Base-by-base conservation (phyloP, 1,284 basidiomycete genomes). In the Apiotrichum veenhuisii region DNA sequence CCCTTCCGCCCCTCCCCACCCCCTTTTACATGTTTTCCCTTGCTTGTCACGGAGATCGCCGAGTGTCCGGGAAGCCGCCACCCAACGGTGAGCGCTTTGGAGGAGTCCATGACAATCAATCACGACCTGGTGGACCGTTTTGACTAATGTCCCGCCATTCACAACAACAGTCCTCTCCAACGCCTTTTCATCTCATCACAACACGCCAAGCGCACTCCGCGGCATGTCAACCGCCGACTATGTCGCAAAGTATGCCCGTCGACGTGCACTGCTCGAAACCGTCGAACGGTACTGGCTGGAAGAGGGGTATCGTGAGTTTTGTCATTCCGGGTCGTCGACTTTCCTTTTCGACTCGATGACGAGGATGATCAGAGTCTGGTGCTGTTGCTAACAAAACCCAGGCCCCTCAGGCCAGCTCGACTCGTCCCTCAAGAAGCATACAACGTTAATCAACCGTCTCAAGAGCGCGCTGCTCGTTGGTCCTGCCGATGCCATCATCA, bases 401-500 rank as follows among this genome's bases (percentile, higher is more conserved):
- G 76, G 69, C 55, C 75, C 76, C 7, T 54, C 69, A 17, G 72
- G 73, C 42, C 65, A 78, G 17, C 81, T 93, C 36, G 93, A 97
- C 74, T 91, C 93, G 3, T 96, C 93, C 37, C 78, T 98, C 57
- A 97, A 92, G 78, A 86, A 90, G 23, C 92, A 98, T 74, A 96
- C 91, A 1, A 89, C 91, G 1, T 83, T 95, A 62, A 89, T 96
- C 64, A 97, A 94, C 76, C 85, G 89, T 37, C 87, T 95, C 68
- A 84, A 84, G 51, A 66, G 72, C 11, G 61, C 68, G 0, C 60
- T 77, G 4, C 67, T 77, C n/a, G 63, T 72, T 23, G 73, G 73
- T 18, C 73, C 74, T 1, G 47, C 73, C 1, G 89, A 92, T 63
- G 86, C 88, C 66, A 84, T 96, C 58, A 79, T 94, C 69, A 95